Evolutionary conservation across 805 yeast genomes (phyloP), one percentile per base, ranked within the genome.

Genomic region (Tetrapisispora pingtungensis): DNA sequence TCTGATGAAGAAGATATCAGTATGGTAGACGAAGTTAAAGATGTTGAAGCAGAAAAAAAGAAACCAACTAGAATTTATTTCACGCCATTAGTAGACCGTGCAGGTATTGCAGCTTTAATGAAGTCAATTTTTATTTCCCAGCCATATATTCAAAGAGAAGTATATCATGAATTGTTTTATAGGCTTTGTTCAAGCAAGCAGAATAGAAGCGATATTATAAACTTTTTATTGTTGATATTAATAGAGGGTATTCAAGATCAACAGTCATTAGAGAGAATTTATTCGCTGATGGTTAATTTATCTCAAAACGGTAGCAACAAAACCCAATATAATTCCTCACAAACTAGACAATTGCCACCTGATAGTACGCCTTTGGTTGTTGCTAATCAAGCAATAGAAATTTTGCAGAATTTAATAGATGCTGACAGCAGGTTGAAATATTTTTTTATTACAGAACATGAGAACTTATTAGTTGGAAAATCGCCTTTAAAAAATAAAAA

Each of bases 391-490:
- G 73, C 81, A 4, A 69, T 89, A 37, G 95, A 85, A 48, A 80
- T 84, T 0, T 65, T 88, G 15, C 85, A 82, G 49, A 78, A 74
- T 52, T 67, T 88, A 40, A 69, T 88, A 41, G 86, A 82, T 45
- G 69, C 77, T 30, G 84, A 80, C 49, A 69, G 73, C 10, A 84
- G 80, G 47, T 68, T 84, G 58, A 73, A 93, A 49, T 77, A 78
- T 55, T 87, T 79, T 55, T 81, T 89, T 61, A 66, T 89, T 47
- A 77, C 83, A 6, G 95, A 86, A 50, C 95, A 86, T 57, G 88
- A 81, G 24, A 65, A 57, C 30, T 53, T 74, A 10, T 57, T 72
- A 40, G 49, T 62, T 26, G 68, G 66, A 46, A 69, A 67, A 42
- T 44, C 66, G 14, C 43, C 56, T 7, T 49, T 57, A 8, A 69